Evolutionary conservation across 2,329 filamentous ascomycete species (phyloP).

Genomic region (Fusarium circinatum): DNA sequence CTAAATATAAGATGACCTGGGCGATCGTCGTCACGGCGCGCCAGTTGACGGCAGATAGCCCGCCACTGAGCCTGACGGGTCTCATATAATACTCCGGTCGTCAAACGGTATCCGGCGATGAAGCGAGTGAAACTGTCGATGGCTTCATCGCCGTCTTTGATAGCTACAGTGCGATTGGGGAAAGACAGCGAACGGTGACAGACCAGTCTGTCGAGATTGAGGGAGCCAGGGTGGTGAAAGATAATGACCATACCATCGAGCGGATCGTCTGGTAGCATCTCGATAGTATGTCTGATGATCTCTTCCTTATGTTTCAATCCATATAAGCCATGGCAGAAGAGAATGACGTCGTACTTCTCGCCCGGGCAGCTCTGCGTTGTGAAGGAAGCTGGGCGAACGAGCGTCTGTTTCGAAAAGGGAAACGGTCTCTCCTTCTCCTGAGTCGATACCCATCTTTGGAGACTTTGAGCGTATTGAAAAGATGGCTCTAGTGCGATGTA

Average conservation of each 20-base stretch:
- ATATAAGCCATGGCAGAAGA: constrained; percentile 74
- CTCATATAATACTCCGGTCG: constrained; percentile 46
- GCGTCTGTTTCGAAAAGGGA: constrained; percentile 52
- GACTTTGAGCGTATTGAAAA: constrained; percentile 52
- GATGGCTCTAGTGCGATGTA: constrained; percentile 68
- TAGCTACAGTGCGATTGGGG: constrained; percentile 54
- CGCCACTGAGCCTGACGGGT: constrained; percentile 57
- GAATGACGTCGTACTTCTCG: constrained; percentile 62
- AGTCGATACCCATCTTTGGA: constrained; percentile 56
- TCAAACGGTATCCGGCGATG: constrained; percentile 57
- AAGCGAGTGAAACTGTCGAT: constrained; percentile 65
- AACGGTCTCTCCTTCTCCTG: constrained; percentile 49
- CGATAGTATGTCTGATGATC: constrained; percentile 58
- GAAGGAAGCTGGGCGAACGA: constrained; percentile 53
- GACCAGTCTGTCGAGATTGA: constrained; percentile 60
- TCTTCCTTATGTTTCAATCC: constrained; percentile 62
- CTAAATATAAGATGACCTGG: constrained; percentile 58
- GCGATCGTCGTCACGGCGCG: constrained; percentile 50
- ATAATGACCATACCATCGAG: constrained; percentile 59
- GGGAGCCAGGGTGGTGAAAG: constrained; percentile 62
- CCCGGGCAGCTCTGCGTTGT: constrained; percentile 42
- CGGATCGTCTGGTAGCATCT: constrained; percentile 55
- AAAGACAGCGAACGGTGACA: constrained; percentile 59
- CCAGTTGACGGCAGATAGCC: constrained; percentile 60
- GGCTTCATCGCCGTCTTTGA: constrained; percentile 56